These are phyloP conservation scores for Lodderomyces elongisporus DNA, from an alignment of 1,139 yeast genomes.

Conservation along the genomic window DNA sequence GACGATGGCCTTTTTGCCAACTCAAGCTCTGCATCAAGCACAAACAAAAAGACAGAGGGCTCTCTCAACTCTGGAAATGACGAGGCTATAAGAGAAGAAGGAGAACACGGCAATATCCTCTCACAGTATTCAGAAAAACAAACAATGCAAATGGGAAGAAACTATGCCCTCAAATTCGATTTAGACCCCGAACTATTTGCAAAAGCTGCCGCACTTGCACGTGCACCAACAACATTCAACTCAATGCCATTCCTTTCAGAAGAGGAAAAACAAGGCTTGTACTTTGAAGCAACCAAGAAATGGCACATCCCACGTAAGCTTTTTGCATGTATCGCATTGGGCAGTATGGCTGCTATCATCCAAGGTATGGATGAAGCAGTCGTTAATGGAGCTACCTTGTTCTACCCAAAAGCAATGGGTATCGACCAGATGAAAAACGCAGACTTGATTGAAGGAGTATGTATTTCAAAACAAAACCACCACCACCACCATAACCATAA, in stretches of 20 bases:
- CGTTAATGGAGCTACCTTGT: slow-evolving; percentile 75
- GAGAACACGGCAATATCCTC: slow-evolving; percentile 52
- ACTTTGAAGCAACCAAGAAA: slow-evolving; percentile 54
- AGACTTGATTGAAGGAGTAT: slow-evolving; percentile 68
- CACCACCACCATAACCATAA: too few relatives aligned
- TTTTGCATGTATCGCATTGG: slow-evolving; percentile 60
- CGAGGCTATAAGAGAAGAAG: slow-evolving; percentile 20
- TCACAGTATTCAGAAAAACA: slow-evolving; percentile 60
- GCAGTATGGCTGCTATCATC: slow-evolving; percentile 86
- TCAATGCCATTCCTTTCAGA: slow-evolving; percentile 53
- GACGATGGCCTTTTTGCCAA: slow-evolving; percentile 20
- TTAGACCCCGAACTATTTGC: slow-evolving; percentile 65
- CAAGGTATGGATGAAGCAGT: slow-evolving; percentile 94
- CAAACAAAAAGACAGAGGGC: slow-evolving; percentile 13
- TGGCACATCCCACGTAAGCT: slow-evolving; percentile 63
- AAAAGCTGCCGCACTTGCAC: slow-evolving; percentile 72
- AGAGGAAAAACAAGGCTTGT: slow-evolving; percentile 54
- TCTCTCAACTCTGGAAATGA: slow-evolving; percentile 16
- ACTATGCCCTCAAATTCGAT: slow-evolving; percentile 57
- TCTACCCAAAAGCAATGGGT: slow-evolving; percentile 56
- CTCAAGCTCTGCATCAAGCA: slow-evolving; percentile 18
- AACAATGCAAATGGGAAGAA: slow-evolving; percentile 66
- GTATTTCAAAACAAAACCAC: too few relatives aligned
- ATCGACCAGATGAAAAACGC: slow-evolving; percentile 38
- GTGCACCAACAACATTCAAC: slow-evolving; percentile 56